phyloP scores from a whole-genome alignment of 176 grass and related monocot species.

The Carex myosuroides region DNA sequence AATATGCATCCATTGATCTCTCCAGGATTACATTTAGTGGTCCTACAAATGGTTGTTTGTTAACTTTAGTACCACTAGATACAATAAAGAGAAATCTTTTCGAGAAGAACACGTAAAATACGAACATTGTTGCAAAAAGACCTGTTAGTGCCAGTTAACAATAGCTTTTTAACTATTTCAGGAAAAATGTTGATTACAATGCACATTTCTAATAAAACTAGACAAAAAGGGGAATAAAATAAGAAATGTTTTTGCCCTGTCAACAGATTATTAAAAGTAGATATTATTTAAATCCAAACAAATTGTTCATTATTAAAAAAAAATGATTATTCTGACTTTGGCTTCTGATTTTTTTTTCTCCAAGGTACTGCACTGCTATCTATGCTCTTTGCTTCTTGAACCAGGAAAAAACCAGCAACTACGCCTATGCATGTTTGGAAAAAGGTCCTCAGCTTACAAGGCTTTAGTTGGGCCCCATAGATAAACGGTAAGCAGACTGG shows the following conservation, averaged over 20 bases:
- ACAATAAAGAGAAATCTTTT: background rate
- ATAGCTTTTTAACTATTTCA: background rate
- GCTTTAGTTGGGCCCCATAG: background rate
- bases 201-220: background rate
- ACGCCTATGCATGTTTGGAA: background rate
- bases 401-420: background rate
- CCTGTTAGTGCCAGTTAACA: background rate
- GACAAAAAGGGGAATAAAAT: background rate
- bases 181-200: background rate
- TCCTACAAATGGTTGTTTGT: slow-evolving; percentile 42
- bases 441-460: background rate
- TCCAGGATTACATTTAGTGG: slow-evolving; percentile 70
- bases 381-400: background rate
- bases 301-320: background rate
- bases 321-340: background rate
- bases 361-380: background rate
- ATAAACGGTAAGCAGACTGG: background rate
- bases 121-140: background rate
- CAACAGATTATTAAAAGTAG: background rate
- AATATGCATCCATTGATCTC: slow-evolving; percentile 81
- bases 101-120: background rate
- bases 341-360: background rate
- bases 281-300: background rate
- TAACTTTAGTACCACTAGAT: background rate
- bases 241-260: background rate